Conservation (phyloP, 768 basidiomycete genomes). For the Collybiopsis confluens region DNA sequence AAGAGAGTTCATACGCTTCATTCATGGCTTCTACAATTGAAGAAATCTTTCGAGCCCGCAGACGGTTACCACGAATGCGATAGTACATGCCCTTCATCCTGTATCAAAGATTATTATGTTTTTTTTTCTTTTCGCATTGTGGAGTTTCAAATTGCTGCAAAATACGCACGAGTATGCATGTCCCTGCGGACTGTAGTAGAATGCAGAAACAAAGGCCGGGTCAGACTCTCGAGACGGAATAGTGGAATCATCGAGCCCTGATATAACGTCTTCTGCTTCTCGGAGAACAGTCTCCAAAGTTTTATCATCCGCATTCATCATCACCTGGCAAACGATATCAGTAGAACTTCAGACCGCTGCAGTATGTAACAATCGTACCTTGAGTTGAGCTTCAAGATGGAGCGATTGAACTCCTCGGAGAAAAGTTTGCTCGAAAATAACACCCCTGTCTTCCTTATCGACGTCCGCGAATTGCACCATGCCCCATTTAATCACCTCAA, state of each 20-base stretch:
- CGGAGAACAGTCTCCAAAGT: slow-evolving; percentile 25
- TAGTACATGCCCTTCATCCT: not conserved
- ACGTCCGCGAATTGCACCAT: not conserved
- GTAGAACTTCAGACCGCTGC: not conserved
- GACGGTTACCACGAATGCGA: not conserved
- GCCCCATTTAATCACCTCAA: slow-evolving; percentile 6
- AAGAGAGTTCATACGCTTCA: not conserved
- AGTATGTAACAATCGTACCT: not conserved
- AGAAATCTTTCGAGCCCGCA: not conserved
- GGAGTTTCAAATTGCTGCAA: not conserved
- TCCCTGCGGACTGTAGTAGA: slow-evolving; percentile 32
- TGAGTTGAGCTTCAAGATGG: not conserved
- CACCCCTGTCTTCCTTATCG: not conserved
- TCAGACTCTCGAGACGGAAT: slow-evolving; percentile 15
- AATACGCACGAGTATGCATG: slow-evolving; percentile 31
- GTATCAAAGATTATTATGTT: no score
- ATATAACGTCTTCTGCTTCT: slow-evolving; percentile 26
- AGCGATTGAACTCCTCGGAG: not conserved
- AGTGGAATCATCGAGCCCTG: slow-evolving; percentile 21
- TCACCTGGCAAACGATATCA: not conserved
- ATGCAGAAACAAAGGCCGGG: slow-evolving; percentile 28
- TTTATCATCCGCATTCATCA: not conserved
- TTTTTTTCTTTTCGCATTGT: not conserved
- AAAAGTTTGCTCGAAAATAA: not conserved
- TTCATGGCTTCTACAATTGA: not conserved